Base-by-base conservation (phyloP, 352 stramenopile genomes). In the Phytophthora chlamydospora region DNA sequence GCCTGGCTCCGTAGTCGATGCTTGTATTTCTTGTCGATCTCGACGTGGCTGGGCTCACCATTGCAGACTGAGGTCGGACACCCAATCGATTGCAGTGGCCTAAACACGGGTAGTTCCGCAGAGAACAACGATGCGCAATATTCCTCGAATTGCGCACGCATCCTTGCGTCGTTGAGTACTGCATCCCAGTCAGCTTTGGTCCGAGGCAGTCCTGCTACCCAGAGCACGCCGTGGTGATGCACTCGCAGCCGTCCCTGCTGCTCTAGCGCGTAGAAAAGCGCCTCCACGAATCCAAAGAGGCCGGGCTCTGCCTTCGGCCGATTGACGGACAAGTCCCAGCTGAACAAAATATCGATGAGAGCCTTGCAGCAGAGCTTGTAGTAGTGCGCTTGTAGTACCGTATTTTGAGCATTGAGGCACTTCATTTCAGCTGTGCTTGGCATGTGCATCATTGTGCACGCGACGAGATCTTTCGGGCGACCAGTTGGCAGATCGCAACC, bases 81-180 rank as follows among this genome's bases (percentile, higher is more conserved):
- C 2, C 13, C 16, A 34, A 21, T 59, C 12, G 51, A 56, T 57
- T 5, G 65, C 43, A 7, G 36, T 24, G 13, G 36, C 4, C 21
- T 42, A 42, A 42, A 42, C 36, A 42, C 12, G 36, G 66, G 59
- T 1, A 75, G 29, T 21, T 71, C 66, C 0, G 59, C 50, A 14
- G 50, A 39, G 36, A 74, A 64, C 16, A 70, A 52, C 4, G 66
- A 75, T 1, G 24, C 42, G 32, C 66, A 75, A 50, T 71, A 75
- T 3, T 40, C 8, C 17, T 68, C 40, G 14, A 68, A 75, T 36
- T 13, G 42, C 0, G 10, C 13, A 24, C 46, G 51, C 9, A 68
- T 9, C 5, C 29, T 1, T 1, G 33, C n/a, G 34, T 45, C 35
- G 13, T 1, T 50, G 1, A 66, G 12, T n/a, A 75, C 5, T 7